Evolutionary conservation across 2,329 filamentous ascomycete species (phyloP).

Genomic region (Akanthomyces muscarius): DNA sequence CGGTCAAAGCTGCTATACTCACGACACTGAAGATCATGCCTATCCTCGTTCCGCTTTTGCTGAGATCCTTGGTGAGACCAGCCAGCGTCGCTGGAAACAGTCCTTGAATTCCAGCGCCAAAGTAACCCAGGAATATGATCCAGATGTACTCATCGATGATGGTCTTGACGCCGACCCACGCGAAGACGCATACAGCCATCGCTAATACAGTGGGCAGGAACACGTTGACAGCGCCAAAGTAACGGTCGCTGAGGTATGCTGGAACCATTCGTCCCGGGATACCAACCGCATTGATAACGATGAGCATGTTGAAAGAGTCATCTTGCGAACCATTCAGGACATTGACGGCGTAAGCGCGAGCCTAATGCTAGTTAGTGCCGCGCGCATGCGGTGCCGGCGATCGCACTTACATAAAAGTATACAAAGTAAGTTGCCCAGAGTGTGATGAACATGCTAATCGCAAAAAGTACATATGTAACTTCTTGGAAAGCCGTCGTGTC

Average conservation of each 20-base stretch:
- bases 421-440: slow-evolving; percentile 50
- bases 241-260: slow-evolving; percentile 51
- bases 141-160: slow-evolving; percentile 52
- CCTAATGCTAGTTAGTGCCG: slow-evolving; percentile 24
- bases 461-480: slow-evolving; percentile 37
- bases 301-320: slow-evolving; percentile 53
- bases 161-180: slow-evolving; percentile 50
- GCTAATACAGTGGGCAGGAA: slow-evolving; percentile 48
- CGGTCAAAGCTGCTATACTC: slow-evolving; percentile 50
- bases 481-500: slow-evolving; percentile 50
- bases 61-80: slow-evolving; percentile 48
- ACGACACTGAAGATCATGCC: slow-evolving; percentile 58
- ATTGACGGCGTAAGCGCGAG: slow-evolving; percentile 37
- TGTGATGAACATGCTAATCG: slow-evolving; percentile 33
- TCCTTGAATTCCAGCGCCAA: slow-evolving; percentile 59
- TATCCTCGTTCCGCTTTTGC: slow-evolving; percentile 52
- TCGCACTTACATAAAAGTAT: slow-evolving; percentile 40
- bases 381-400: background rate
- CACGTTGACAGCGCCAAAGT: slow-evolving; percentile 52
- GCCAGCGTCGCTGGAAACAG: slow-evolving; percentile 55
- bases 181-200: slow-evolving; percentile 41
- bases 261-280: slow-evolving; percentile 53
- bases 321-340: slow-evolving; percentile 43
- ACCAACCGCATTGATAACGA: slow-evolving; percentile 57
- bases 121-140: slow-evolving; percentile 59